These are phyloP conservation scores for Didymella exigua DNA, from an alignment of 2,329 filamentous ascomycete species.

Conservation along the genomic window DNA sequence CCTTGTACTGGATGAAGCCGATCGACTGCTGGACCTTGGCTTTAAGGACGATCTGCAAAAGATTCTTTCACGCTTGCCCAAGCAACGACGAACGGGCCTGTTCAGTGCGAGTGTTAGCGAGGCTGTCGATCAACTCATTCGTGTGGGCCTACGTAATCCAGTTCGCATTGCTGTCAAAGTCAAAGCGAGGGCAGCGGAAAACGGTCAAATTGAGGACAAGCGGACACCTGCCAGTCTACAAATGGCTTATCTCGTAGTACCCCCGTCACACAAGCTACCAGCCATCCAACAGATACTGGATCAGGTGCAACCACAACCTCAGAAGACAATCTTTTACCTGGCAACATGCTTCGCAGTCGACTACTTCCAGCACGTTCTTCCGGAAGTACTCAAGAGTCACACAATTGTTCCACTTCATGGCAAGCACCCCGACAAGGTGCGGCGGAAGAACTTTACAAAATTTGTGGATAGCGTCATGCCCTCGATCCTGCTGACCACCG, in stretches of 20 bases:
- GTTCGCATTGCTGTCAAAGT: conserved; percentile 95
- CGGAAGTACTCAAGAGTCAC: conserved; percentile 72
- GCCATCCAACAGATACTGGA: conserved; percentile 73
- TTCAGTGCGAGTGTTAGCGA: conserved; percentile 97
- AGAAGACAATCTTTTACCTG: conserved; percentile 88
- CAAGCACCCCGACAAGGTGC: conserved; percentile 85
- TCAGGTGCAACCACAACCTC: conserved; percentile 72
- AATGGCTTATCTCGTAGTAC: conserved; percentile 81
- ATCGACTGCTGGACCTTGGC: conserved; percentile 87
- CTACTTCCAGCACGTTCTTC: conserved; percentile 85
- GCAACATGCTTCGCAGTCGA: conserved; percentile 95
- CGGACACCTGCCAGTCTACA: conserved; percentile 90
- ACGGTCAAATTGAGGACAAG: conserved; percentile 76
- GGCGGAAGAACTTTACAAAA: conserved; percentile 82
- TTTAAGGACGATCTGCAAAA: conserved; percentile 90
- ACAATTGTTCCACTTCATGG: conserved; percentile 83
- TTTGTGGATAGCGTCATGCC: conserved; percentile 78
- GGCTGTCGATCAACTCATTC: conserved; percentile 89
- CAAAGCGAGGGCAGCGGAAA: conserved; percentile 56
- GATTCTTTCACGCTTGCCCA: conserved; percentile 83
- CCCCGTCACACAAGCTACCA: conserved; percentile 80
- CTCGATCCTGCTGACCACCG: conserved; percentile 86
- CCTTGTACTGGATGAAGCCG: conserved; percentile 92
- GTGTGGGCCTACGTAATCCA: conserved; percentile 89
- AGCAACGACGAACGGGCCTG: conserved; percentile 88